Percentiles rank a stretch among this genome's conserved stretches.
Conservation (phyloP, 2,329 filamentous ascomycete genomes). For the Triangularia setosa region DNA sequence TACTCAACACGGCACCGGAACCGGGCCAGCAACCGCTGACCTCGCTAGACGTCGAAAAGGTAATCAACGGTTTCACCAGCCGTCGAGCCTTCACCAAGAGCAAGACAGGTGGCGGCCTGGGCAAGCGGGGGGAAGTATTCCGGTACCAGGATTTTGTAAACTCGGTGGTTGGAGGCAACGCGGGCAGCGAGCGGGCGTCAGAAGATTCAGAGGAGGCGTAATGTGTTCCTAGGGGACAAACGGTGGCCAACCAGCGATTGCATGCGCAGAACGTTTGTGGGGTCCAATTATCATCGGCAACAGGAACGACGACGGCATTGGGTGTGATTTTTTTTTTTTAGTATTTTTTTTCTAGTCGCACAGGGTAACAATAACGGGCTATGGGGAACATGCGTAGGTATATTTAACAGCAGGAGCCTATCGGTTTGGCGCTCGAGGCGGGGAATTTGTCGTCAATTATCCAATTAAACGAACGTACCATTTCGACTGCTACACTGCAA, state of each 20-base stretch:
- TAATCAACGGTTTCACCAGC: slow-evolving; percentile 82
- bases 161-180: slow-evolving; percentile 56
- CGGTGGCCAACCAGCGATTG: background rate
- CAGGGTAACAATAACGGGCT: background rate
- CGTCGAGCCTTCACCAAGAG: slow-evolving; percentile 75
- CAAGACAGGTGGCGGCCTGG: slow-evolving; percentile 41
- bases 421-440: background rate
- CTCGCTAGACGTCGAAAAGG: slow-evolving; percentile 74
- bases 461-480: background rate
- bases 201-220: slow-evolving; percentile 27
- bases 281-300: background rate
- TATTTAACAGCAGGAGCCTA: background rate
- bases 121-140: slow-evolving; percentile 82
- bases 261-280: background rate
- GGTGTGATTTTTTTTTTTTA: background rate
- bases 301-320: background rate
- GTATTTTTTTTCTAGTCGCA: background rate
- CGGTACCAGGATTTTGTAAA: slow-evolving; percentile 89
- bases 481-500: background rate
- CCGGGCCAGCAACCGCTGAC: slow-evolving; percentile 62
- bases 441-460: background rate
- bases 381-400: background rate
- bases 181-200: slow-evolving; percentile 30
- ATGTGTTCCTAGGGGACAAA: background rate
- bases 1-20: slow-evolving; percentile 79